These are phyloP conservation scores for Crucihimalaya himalaica DNA, from an alignment of 345 rosid genomes.

Conservation along the genomic window DNA sequence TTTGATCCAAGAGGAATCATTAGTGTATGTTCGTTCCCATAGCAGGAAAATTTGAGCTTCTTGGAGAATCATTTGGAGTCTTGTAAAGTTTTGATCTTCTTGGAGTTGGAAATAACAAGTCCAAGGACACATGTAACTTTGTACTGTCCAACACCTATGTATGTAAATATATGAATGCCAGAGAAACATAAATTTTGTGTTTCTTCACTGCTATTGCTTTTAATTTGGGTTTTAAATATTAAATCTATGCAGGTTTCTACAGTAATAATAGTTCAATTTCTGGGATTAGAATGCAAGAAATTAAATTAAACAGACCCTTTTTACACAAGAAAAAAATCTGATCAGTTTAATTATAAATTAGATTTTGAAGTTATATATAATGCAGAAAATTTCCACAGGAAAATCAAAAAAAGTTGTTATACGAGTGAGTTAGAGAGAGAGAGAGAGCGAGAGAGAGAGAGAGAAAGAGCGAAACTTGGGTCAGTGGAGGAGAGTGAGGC, in stretches of 20 bases:
- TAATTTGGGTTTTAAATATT: neutral
- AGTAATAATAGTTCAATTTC: neutral
- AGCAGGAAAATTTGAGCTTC: conserved; percentile 5
- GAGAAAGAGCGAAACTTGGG: conserved; percentile 17
- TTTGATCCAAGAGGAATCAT: conserved; percentile 18
- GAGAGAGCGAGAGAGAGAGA: neutral
- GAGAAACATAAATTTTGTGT: neutral
- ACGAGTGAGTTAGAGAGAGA: conserved; percentile 13
- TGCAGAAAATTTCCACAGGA: conserved; percentile 12
- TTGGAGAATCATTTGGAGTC: conserved; percentile 21
- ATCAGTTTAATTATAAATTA: conserved; percentile 31
- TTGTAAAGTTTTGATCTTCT: conserved; percentile 2
- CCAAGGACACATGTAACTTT: conserved; percentile 26
- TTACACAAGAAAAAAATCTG: conserved; percentile 23
- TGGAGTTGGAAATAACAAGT: conserved; percentile 4
- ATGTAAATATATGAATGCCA: neutral
- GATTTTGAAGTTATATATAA: conserved; percentile 24
- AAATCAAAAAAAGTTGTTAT: conserved; percentile 31
- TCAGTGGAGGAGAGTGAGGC: conserved; percentile 24
- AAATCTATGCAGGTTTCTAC: neutral
- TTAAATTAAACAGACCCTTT: conserved; percentile 25
- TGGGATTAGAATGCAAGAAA: conserved; percentile 34
- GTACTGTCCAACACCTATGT: neutral
- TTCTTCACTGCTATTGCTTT: neutral
- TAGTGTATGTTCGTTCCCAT: conserved; percentile 1